Evolutionary conservation across 2,329 filamentous ascomycete genomes (phyloP).

Genomic region (Colletotrichum noveboracense): DNA sequence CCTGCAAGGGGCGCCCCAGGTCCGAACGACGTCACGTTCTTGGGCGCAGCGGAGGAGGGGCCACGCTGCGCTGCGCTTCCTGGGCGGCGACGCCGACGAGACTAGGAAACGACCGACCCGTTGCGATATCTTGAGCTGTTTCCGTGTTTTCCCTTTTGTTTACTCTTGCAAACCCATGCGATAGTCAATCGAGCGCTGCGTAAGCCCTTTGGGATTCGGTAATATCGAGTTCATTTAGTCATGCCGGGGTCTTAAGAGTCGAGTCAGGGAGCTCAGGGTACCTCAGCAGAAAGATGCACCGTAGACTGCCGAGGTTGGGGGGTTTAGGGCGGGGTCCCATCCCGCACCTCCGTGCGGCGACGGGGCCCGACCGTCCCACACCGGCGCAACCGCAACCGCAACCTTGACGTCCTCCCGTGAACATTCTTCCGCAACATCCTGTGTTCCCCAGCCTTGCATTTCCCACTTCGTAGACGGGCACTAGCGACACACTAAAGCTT

Average conservation of each 20-base stretch:
- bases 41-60: background rate
- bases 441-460: background rate
- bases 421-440: background rate
- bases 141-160: background rate
- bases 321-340: background rate
- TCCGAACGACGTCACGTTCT: background rate
- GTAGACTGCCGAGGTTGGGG: background rate
- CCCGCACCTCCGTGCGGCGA: background rate
- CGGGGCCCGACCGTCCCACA: background rate
- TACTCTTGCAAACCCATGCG: background rate
- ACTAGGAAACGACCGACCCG: background rate
- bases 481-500: background rate
- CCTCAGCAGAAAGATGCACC: background rate
- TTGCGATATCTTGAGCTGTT: background rate
- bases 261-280: background rate
- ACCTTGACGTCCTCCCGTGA: background rate
- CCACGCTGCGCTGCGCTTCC: background rate
- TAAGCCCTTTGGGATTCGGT: background rate
- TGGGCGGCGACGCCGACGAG: slow-evolving; percentile 3
- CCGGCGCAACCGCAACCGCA: background rate
- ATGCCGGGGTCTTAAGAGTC: background rate
- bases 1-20: background rate
- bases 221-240: background rate
- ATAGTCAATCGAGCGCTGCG: background rate
- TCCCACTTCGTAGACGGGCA: background rate